Conservation (phyloP, 2,329 filamentous ascomycete genomes). For the Cladosporium oxysporum region DNA sequence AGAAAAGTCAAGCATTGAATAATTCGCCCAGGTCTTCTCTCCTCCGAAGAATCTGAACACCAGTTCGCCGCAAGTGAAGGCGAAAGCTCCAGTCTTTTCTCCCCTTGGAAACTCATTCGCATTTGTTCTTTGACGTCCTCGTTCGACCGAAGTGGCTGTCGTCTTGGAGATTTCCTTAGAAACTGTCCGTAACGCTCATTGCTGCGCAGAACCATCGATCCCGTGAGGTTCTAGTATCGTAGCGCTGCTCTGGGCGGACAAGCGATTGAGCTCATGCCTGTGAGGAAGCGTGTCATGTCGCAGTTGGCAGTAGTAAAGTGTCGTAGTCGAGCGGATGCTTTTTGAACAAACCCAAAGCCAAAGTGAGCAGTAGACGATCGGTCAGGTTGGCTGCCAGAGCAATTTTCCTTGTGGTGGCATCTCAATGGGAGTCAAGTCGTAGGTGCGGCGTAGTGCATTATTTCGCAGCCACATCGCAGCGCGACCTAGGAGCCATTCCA, state of each 20-base stretch:
- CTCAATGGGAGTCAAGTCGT: neutral
- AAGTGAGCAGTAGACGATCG: neutral
- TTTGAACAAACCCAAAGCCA: too few species aligned
- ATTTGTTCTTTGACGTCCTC: neutral
- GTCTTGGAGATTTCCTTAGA: neutral
- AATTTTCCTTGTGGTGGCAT: neutral
- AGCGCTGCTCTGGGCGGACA: neutral
- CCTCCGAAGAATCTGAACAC: neutral
- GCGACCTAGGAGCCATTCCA: too few species aligned
- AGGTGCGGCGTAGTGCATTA: neutral
- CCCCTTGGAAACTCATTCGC: fast-evolving
- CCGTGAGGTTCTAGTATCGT: neutral
- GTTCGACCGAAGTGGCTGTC: neutral
- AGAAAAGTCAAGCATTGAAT: neutral
- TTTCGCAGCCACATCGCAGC: too few species aligned
- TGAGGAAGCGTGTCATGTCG: neutral
- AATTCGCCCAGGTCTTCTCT: neutral
- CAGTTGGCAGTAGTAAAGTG: neutral
- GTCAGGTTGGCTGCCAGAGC: neutral
- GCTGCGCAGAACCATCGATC: neutral
- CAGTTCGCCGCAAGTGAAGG: neutral
- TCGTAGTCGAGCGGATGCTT: neutral
- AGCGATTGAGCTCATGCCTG: neutral
- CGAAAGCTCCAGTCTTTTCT: neutral
- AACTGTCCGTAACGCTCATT: neutral